Conservation (phyloP, 345 rosid genomes). For the Lepidium aucheri region DNA sequence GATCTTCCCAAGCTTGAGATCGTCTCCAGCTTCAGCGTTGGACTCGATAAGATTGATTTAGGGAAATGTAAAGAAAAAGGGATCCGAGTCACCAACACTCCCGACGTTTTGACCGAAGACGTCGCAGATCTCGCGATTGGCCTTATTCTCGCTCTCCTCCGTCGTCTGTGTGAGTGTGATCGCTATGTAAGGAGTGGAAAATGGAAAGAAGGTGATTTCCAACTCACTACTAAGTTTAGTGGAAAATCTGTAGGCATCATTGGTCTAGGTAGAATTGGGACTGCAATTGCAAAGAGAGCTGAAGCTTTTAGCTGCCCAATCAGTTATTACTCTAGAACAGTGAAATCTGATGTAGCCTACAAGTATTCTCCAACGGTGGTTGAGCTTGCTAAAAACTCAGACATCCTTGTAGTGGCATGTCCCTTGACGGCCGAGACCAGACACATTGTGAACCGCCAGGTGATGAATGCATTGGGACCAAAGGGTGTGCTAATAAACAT, state of each 20-base stretch:
- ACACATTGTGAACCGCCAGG: slow-evolving; percentile 47
- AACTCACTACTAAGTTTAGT: slow-evolving; percentile 61
- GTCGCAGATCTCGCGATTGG: slow-evolving; percentile 87
- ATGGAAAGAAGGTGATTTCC: slow-evolving; percentile 61
- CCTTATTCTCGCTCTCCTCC: slow-evolving; percentile 54
- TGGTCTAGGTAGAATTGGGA: slow-evolving; percentile 68
- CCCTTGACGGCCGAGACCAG: slow-evolving; percentile 43
- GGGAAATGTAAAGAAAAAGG: slow-evolving; percentile 61
- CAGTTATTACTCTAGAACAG: slow-evolving; percentile 50
- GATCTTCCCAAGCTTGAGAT: slow-evolving; percentile 68
- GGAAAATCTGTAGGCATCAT: slow-evolving; percentile 64
- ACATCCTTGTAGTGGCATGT: slow-evolving; percentile 64
- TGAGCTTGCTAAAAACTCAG: slow-evolving; percentile 50
- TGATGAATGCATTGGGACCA: slow-evolving; percentile 58
- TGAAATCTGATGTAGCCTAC: slow-evolving; percentile 39
- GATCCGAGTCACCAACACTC: slow-evolving; percentile 74
- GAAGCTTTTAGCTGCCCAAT: slow-evolving; percentile 66
- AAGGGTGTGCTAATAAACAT: slow-evolving; percentile 48
- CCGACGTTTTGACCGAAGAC: slow-evolving; percentile 80
- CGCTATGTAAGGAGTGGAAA: slow-evolving; percentile 58
- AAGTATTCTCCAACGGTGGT: slow-evolving; percentile 42
- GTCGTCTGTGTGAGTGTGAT: slow-evolving; percentile 62
- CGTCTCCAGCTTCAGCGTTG: slow-evolving; percentile 66
- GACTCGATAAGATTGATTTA: slow-evolving; percentile 80
- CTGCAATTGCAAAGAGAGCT: slow-evolving; percentile 64